Evolutionary conservation across 176 grass and related monocot species (phyloP).

Genomic region (Hsuehochloa calcarea): DNA sequence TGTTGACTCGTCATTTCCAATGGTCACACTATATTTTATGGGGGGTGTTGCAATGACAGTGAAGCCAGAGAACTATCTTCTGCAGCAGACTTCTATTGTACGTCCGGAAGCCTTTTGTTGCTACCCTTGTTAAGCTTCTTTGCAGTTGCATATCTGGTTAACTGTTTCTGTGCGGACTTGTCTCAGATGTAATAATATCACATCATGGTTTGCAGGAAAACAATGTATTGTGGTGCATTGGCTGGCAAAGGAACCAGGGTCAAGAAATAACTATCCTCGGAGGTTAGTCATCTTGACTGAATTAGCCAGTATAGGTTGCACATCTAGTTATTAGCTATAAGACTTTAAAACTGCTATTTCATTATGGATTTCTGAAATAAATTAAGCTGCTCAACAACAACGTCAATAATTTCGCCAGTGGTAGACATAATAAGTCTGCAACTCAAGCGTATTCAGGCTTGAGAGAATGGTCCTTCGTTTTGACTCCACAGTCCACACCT

Average conservation of each 20-base stretch:
- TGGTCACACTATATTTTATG: conserved; percentile 74
- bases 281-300: conserved; percentile 54
- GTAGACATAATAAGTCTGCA: not conserved
- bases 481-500: not conserved
- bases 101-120: conserved; percentile 30
- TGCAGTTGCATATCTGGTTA: conserved; percentile 1
- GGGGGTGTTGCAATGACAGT: conserved; percentile 76
- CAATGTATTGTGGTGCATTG: conserved; percentile 84
- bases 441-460: not conserved
- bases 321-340: not conserved
- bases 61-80: conserved; percentile 92
- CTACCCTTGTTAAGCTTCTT: not conserved
- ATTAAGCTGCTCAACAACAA: not conserved
- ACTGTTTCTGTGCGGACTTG: conserved; percentile 12
- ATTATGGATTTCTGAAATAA: conserved; percentile 1
- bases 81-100: conserved; percentile 76
- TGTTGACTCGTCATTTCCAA: conserved; percentile 84
- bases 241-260: conserved; percentile 91
- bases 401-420: not conserved
- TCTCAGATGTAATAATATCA: conserved; percentile 23
- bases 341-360: not conserved
- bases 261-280: conserved; percentile 82
- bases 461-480: not conserved
- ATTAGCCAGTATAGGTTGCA: not conserved
- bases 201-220: conserved; percentile 61